Evolutionary conservation across 1,139 yeast genomes (phyloP), one percentile per base, ranked within the genome.

Genomic region (Magnusiomyces tetraspermus): DNA sequence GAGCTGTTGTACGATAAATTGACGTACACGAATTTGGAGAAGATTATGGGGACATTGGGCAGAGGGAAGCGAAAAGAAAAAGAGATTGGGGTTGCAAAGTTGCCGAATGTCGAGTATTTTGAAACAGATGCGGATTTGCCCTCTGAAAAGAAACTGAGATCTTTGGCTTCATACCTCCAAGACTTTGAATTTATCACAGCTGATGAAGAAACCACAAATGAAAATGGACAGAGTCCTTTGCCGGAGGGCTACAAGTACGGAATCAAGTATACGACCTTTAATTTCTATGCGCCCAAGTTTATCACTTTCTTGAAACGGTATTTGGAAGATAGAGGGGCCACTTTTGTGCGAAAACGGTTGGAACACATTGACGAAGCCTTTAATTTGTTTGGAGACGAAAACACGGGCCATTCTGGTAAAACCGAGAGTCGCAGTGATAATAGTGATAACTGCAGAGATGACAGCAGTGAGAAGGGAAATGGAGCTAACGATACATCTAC

Each of bases 201-300:
- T 11, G 56, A 59, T 24, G 52, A 58, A 0, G 68, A 73, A n/a
- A n/a, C n/a, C n/a, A n/a, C n/a, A n/a, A n/a, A n/a, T n/a, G n/a
- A n/a, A n/a, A n/a, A n/a, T n/a, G n/a, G n/a, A n/a, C n/a, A n/a
- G n/a, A n/a, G n/a, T n/a, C n/a, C n/a, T 43, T 67, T 78, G 43
- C 80, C 83, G 13, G 60, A 60, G 1, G 83, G 80, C 1, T 76
- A 73, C 1, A 70, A 59, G 3, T 80, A 67, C 62, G 88, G 87
- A 15, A 72, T 81, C 54, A 65, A 62, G 21, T 82, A 76, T 64
- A 69, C 71, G 23, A 74, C 86, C 0, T 82, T 83, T 80, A 80
- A 80, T 63, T 82, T 84, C 72, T 80, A 80, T 63, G 77, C 86
- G 60, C 89, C 88, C 1, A 68, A 71, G 51, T 80, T 82, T 61